Evolutionary conservation across 495 filamentous ascomycete species (phyloP), one percentile per base, ranked within the genome.

Genomic region (Penicillium herquei): DNA sequence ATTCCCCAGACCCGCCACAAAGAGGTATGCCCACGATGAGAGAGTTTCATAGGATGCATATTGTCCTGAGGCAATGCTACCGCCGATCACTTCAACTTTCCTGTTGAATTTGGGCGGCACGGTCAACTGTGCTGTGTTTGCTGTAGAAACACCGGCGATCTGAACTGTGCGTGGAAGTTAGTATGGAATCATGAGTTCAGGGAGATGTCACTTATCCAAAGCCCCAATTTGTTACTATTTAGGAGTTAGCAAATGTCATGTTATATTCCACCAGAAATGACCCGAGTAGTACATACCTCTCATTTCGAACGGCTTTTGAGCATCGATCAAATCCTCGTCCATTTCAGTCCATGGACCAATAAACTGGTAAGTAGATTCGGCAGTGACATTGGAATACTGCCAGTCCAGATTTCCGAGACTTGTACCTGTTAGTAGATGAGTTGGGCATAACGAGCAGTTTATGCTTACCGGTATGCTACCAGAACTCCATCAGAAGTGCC

Each of bases 81-180:
- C 87, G 1, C 86, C 86, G 52, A 90, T 87, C 41, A 88, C 75
- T 57, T 90, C 85, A 39, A 90, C 81, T 1, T 77, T 81, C 41
- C 77, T 79, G 12, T 57, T 53, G 54, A 76, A 78, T 37, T 76
- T 70, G 0, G 79, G 77, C 14, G 84, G 63, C 56, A 81, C 79
- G 62, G 80, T 63, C 1, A 88, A 66, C 21, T 70, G 69, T 18
- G 76, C 75, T 5, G 73, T 75, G 5, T 67, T 57, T 3, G 70
- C 75, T 1, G 84, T 74, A 43, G 86, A 83, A 0, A 86, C 78
- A 21, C 69, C 67, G 16, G 71, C 66, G 39, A 88, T 78, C 61
- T 88, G 85, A 10, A 87, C 75, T 44, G 71, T 74, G 52, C 43
- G 16, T 6, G 21, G 46, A 53, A 57, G 12, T 64, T 52, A 51